Percentiles rank a stretch among this genome's conserved stretches.
Evolutionary conservation across 73 alveolate genomes (phyloP).

Genomic region (Loxodes magnus): DNA sequence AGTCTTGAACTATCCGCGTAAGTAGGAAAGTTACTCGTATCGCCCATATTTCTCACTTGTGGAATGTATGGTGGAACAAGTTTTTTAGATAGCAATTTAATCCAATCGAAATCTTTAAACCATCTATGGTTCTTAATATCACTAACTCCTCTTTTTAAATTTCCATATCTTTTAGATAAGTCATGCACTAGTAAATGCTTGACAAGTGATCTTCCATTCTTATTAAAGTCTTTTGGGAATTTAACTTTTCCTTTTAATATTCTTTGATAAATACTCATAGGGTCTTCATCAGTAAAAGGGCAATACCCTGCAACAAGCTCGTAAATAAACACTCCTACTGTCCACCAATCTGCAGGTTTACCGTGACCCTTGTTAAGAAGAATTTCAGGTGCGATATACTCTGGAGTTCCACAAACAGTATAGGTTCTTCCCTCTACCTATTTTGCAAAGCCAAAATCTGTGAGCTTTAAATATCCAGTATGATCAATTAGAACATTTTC

Average conservation of each 20-base stretch:
- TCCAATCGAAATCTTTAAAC: constrained; percentile 47
- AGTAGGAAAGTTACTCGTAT: constrained; percentile 67
- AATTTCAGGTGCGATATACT: constrained; percentile 45
- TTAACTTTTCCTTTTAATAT: constrained; percentile 75
- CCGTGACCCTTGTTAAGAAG: constrained; percentile 65
- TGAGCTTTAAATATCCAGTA: constrained; percentile 35
- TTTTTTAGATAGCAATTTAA: constrained; percentile 37
- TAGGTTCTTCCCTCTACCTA: constrained; percentile 52
- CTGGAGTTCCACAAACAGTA: constrained; percentile 58
- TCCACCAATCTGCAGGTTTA: constrained; percentile 81
- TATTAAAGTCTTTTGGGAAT: constrained; percentile 73
- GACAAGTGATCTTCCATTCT: constrained; percentile 49
- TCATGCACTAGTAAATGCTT: constrained; percentile 75
- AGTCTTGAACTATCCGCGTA: constrained; percentile 81
- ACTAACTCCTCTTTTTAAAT: constrained; percentile 71
- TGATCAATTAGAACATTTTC: constrained; percentile 30
- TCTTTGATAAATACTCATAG: constrained; percentile 90
- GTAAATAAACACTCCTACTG: constrained; percentile 83
- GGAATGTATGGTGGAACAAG: constrained; percentile 80
- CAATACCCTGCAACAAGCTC: constrained; percentile 84
- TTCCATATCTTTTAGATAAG: constrained; percentile 70
- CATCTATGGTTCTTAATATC: constrained; percentile 84
- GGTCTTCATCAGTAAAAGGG: constrained; percentile 94
- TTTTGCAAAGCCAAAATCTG: constrained; percentile 54
- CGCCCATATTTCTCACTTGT: constrained; percentile 52